Evolutionary conservation across 73 alveolate species (phyloP).

Genomic region (Paramecium pentaurelia): DNA sequence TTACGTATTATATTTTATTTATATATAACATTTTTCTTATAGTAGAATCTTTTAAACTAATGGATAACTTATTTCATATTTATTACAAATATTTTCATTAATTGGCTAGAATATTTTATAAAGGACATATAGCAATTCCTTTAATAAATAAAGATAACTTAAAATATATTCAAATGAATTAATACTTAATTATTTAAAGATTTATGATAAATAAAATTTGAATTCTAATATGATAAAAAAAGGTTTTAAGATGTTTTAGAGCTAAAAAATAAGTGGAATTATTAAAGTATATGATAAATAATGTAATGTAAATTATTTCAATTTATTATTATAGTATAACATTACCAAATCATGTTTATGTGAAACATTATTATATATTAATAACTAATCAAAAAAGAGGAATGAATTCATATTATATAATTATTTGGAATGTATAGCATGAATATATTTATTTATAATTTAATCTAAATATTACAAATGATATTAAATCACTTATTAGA

Average conservation of each 20-base stretch:
- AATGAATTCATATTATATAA: neutral
- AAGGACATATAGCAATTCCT: too few species aligned
- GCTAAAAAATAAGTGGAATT: neutral
- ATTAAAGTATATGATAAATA: neutral
- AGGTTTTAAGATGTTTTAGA: neutral
- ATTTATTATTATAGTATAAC: neutral
- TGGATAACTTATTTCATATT: too few species aligned
- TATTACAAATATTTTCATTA: too few species aligned
- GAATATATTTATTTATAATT: neutral
- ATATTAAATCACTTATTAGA: neutral
- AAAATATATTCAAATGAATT: too few species aligned
- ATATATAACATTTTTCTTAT: too few species aligned
- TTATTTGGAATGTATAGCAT: neutral
- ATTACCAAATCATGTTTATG: neutral
- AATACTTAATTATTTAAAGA: neutral
- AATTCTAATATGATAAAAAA: neutral
- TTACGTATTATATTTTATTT: too few species aligned
- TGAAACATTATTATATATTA: too few species aligned
- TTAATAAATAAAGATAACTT: too few species aligned
- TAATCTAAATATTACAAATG: neutral
- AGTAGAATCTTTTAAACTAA: too few species aligned
- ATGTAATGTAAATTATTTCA: neutral
- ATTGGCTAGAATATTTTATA: too few species aligned
- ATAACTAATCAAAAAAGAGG: too few species aligned
- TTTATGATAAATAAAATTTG: neutral